phyloP scores from a whole-genome alignment of 1,139 yeast species.

The Hansenula lynferdii region DNA sequence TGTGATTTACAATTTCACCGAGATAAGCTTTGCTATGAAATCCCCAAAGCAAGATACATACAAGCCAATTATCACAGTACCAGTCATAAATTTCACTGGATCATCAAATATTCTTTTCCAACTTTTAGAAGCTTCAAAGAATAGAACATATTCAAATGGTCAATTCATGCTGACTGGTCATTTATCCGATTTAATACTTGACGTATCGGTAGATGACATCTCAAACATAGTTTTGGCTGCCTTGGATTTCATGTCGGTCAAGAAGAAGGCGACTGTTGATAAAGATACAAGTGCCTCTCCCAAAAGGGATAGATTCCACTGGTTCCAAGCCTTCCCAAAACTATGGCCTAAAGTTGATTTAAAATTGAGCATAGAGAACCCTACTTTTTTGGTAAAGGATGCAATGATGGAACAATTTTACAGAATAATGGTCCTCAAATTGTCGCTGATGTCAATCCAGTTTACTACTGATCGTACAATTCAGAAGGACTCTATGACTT shows the following conservation, averaged over 20 bases:
- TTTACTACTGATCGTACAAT: conserved; percentile 9
- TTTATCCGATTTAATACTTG: conserved; percentile 38
- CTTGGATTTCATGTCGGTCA: conserved; percentile 9
- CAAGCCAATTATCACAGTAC: conserved; percentile 18
- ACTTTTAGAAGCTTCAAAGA: conserved; percentile 32
- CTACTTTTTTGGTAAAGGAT: conserved; percentile 18
- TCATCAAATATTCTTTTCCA: conserved; percentile 48
- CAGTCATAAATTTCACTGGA: conserved; percentile 37
- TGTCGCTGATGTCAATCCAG: conserved; percentile 14
- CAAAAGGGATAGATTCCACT: background rate
- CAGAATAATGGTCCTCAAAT: conserved; percentile 15
- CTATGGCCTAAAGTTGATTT: conserved; percentile 18
- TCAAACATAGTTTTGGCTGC: conserved; percentile 14
- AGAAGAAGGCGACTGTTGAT: background rate
- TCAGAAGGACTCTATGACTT: conserved; percentile 10
- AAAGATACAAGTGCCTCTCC: background rate
- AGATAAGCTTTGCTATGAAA: conserved; percentile 15
- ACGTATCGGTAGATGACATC: conserved; percentile 26
- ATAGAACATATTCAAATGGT: conserved; percentile 38
- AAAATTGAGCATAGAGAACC: conserved; percentile 20
- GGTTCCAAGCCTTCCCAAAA: conserved; percentile 7
- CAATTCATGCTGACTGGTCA: conserved; percentile 47
- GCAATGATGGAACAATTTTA: conserved; percentile 12
- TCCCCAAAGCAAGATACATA: conserved; percentile 6
- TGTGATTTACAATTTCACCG: conserved; percentile 27